Base-by-base conservation (phyloP, 768 basidiomycete species). In the Thelephora aurantiotincta region DNA sequence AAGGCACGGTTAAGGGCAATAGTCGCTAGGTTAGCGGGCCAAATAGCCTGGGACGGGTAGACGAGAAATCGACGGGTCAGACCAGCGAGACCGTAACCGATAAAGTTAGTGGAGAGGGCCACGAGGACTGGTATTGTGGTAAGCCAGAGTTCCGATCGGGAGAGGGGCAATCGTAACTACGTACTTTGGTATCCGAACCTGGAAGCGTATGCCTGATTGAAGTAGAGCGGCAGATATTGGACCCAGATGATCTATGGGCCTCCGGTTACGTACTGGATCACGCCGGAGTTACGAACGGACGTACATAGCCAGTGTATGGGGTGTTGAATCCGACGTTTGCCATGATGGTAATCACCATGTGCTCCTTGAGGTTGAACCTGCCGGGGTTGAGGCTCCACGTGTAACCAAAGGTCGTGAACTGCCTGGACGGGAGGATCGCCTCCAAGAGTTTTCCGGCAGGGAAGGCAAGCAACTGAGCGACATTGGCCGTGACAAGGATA, bases 301-400 rank as follows among this genome's bases (percentile, higher is more conserved):
- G 1, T 2, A 41, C 16, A 14, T 18, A 41, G 18, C 16, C 38
- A 16, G 38, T 41, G 38, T 87, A 86, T 2, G 79, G 73, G 35
- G 82, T 82, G 20, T 63, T 60, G 48, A 73, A 69, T 19, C 71
- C 74, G 20, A 84, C 73, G 58, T 82, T 87, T 34, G 77, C 75
- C 86, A 89, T 88, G 51, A 87, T 74, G 20, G 82, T 82, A 58
- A 84, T 82, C 60, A 77, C 79, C 51, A 84, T 78, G 57, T 93
- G 90, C 59, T 93, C 90, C 70, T 93, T 93, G 71, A 92, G 78
- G 51, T 76, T 81, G 69, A 92, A 93, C 2, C 83, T 87, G 0
- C 89, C 90, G 0, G 80, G 79, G 54, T 82, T 88, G 44, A 88
- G 61, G 9, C 82, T 74, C 80, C 83, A 83, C 16, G 72, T 68